These are phyloP conservation scores for Backusella liffmaniae DNA, from an alignment of 192 early-diverging fungal genomes.

Conservation along the genomic window DNA sequence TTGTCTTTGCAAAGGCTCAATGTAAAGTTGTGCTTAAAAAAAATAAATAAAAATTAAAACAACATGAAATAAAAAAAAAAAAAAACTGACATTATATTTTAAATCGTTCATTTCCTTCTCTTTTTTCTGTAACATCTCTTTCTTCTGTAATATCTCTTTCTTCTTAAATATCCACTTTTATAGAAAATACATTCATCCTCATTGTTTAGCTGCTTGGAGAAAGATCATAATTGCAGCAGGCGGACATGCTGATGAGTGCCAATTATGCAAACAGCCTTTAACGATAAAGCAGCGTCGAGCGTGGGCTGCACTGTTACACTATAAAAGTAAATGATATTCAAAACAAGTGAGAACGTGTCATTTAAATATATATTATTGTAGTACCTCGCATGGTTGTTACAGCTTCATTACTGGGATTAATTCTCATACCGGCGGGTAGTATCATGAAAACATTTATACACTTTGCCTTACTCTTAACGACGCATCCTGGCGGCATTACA, in stretches of 20 bases:
- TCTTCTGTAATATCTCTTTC: background rate
- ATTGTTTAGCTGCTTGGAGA: slow-evolving; percentile 35
- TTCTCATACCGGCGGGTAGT: slow-evolving; percentile 34
- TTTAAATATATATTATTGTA: background rate
- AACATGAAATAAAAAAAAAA: background rate
- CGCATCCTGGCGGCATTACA: slow-evolving; percentile 3
- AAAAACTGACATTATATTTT: background rate
- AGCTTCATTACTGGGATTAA: slow-evolving; percentile 6
- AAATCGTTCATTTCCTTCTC: background rate
- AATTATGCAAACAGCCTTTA: slow-evolving; percentile 28
- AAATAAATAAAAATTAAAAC: no score
- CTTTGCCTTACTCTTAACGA: slow-evolving; percentile 9
- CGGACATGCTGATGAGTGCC: slow-evolving; percentile 25
- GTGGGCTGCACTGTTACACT: slow-evolving; percentile 19
- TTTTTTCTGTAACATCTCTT: background rate
- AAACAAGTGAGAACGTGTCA: background rate
- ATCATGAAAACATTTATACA: slow-evolving; percentile 37
- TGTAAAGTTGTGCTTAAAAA: slow-evolving; percentile 22
- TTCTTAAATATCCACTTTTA: background rate
- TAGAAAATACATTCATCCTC: slow-evolving; percentile 40
- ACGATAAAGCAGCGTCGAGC: slow-evolving; percentile 13
- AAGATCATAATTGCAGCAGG: slow-evolving; percentile 18
- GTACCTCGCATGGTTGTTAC: slow-evolving; percentile 28
- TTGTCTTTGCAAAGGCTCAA: slow-evolving; percentile 39
- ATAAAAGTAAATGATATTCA: slow-evolving; percentile 27